Evolutionary conservation across 805 yeast species (phyloP).

Genomic region (Candida parachauliodes): DNA sequence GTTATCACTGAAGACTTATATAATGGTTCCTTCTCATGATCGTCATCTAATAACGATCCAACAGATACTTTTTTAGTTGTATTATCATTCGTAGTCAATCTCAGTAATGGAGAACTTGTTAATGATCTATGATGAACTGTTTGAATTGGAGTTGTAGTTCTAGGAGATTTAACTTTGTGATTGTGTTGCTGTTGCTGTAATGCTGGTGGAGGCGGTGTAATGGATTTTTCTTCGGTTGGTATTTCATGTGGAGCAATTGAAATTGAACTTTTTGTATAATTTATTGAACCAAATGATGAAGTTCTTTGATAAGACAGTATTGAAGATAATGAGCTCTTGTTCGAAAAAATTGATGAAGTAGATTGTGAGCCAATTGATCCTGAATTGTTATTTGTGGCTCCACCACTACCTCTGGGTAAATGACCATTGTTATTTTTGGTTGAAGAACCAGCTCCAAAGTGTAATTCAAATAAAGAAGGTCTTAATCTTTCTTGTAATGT

Average conservation of each 20-base stretch:
- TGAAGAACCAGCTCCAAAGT: constrained; percentile 14
- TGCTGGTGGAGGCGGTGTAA: not conserved
- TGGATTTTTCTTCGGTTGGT: not conserved
- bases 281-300: constrained; percentile 27
- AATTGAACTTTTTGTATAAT: constrained; percentile 14
- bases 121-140: constrained; percentile 12
- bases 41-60: constrained; percentile 20
- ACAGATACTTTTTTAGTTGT: constrained; percentile 20
- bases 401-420: not conserved
- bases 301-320: constrained; percentile 23
- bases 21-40: constrained; percentile 8
- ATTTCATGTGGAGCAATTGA: constrained; percentile 2
- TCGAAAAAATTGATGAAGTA: constrained; percentile 33
- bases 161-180: constrained; percentile 1
- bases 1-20: constrained; percentile 6
- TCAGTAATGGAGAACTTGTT: constrained; percentile 17
- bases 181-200: no score
- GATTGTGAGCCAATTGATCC: constrained; percentile 27
- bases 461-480: constrained; percentile 35
- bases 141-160: constrained; percentile 1
- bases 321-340: constrained; percentile 33
- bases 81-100: not conserved
- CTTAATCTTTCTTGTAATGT: constrained; percentile 27
- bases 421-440: not conserved
- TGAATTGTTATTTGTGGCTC: constrained; percentile 3